Percentiles rank a stretch among this genome's conserved stretches.
phyloP scores from a whole-genome alignment of 805 yeast species.

The Hanseniaspora hatyaiensis region DNA sequence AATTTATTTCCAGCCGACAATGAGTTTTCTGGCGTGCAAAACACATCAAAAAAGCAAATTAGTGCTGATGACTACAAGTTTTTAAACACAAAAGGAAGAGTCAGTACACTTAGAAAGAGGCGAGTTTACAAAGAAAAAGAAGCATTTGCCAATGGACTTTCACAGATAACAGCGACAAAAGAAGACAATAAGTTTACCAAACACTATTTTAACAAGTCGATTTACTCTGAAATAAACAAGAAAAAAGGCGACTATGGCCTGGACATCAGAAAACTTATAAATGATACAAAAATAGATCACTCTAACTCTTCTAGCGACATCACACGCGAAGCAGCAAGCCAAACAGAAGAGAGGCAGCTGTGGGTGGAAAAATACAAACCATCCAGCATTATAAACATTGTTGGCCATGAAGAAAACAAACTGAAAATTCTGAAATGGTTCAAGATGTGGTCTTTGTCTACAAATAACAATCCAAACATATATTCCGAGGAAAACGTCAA shows the following conservation, averaged over 20 bases:
- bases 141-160: background rate
- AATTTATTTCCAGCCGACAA: no score
- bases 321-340: background rate
- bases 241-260: constrained; percentile 32
- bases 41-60: background rate
- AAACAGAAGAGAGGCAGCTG: constrained; percentile 19
- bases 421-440: constrained; percentile 52
- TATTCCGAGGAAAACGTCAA: constrained; percentile 15
- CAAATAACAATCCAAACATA: constrained; percentile 16
- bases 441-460: constrained; percentile 40
- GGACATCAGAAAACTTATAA: constrained; percentile 30
- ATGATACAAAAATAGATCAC: constrained; percentile 26
- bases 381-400: constrained; percentile 46
- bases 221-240: constrained; percentile 19
- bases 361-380: constrained; percentile 67
- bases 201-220: constrained; percentile 4
- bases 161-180: background rate
- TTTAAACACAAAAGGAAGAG: background rate
- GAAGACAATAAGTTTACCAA: constrained; percentile 8
- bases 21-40: background rate
- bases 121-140: background rate
- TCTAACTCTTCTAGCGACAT: background rate
- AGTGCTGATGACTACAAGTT: background rate
- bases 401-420: constrained; percentile 58
- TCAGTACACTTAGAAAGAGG: background rate